Evolutionary conservation across 768 basidiomycete genomes (phyloP), one percentile per base, ranked within the genome.

Genomic region (Trametes coccinea): DNA sequence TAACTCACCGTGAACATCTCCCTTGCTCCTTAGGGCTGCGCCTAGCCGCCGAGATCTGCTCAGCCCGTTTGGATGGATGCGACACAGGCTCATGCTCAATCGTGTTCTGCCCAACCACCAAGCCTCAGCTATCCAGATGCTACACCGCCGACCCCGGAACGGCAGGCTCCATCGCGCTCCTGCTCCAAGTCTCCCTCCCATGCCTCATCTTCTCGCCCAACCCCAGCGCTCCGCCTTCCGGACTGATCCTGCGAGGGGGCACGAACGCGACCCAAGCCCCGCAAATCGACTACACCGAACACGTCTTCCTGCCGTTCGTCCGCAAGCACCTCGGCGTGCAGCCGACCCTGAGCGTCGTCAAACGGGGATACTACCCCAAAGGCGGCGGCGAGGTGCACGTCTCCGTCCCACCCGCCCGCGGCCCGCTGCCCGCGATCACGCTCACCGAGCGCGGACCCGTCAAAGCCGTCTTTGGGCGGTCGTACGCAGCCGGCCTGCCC

Each of bases 211-310:
- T 89, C 71, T 75, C 82, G 6, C 62, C 73, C 3, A 0, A 68
- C 62, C 3, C 45, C 62, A 5, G 33, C 63, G 8, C 31, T 61
- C 2, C 54, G 10, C 67, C 77, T 0, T 85, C 86, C 9, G 78
- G 75, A 3, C 77, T 92, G 29, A 75, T 75, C 8, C 79, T 92
- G 2, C 75, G 76, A 0, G 90, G 91, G 7, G 91, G 90, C 2
- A 92, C 90, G 2, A 92, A 92, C 62, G 88, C 89, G 17, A 73
- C 76, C 2, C 72, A 79, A 45, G 89, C 90, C 5, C 91, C 91
- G 0, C 91, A 91, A 64, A 82, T 90, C 31, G 90, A 92, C 73
- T 91, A 90, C 70, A 82, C 81, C 13, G 45, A 4, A 77, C 75
- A 84, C 62, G 74, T 91, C 51, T 78, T 92, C 68, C 70, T 92